phyloP scores from a whole-genome alignment of 1,139 yeast species.

The Pichiaceae sp. region DNA sequence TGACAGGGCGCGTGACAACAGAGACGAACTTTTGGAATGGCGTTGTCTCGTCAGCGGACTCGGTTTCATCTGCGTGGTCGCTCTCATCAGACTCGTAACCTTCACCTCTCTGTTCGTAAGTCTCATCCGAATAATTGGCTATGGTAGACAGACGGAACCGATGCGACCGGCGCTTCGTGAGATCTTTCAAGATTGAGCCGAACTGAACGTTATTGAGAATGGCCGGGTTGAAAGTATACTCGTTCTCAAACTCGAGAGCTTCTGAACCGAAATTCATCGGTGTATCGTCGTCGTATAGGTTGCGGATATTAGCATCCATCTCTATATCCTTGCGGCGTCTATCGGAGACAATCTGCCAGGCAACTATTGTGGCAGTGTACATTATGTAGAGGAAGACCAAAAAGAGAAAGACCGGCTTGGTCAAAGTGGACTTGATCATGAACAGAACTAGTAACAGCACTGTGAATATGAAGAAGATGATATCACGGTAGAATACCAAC shows the following conservation, averaged over 20 bases:
- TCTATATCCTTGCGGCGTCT: slow-evolving; percentile 11
- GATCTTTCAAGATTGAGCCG: slow-evolving; percentile 16
- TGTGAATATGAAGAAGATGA: slow-evolving; percentile 41
- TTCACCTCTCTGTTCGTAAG: slow-evolving; percentile 1
- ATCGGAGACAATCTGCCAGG: slow-evolving; percentile 27
- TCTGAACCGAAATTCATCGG: slow-evolving; percentile 11
- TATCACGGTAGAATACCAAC: slow-evolving; percentile 44
- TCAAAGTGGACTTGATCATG: slow-evolving; percentile 37
- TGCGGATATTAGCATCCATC: slow-evolving; percentile 14
- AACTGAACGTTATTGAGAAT: slow-evolving; percentile 20
- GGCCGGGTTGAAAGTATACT: slow-evolving; percentile 20
- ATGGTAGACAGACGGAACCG: slow-evolving; percentile 10
- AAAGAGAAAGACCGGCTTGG: slow-evolving; percentile 35
- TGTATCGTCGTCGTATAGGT: slow-evolving; percentile 15
- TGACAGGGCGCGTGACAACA: slow-evolving; percentile 12
- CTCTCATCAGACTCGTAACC: neutral
- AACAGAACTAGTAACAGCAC: slow-evolving; percentile 33
- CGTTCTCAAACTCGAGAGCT: slow-evolving; percentile 19
- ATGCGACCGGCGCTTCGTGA: slow-evolving; percentile 14
- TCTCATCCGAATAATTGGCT: slow-evolving; percentile 3
- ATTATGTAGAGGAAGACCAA: slow-evolving; percentile 42
- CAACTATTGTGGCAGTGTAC: slow-evolving; percentile 44
- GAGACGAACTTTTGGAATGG: slow-evolving; percentile 8
- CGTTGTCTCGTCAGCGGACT: neutral
- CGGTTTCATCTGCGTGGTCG: slow-evolving; percentile 1